Evolutionary conservation across 2,329 filamentous ascomycete species (phyloP), one percentile per base, ranked within the genome.

Genomic region (Biscogniauxia marginata): DNA sequence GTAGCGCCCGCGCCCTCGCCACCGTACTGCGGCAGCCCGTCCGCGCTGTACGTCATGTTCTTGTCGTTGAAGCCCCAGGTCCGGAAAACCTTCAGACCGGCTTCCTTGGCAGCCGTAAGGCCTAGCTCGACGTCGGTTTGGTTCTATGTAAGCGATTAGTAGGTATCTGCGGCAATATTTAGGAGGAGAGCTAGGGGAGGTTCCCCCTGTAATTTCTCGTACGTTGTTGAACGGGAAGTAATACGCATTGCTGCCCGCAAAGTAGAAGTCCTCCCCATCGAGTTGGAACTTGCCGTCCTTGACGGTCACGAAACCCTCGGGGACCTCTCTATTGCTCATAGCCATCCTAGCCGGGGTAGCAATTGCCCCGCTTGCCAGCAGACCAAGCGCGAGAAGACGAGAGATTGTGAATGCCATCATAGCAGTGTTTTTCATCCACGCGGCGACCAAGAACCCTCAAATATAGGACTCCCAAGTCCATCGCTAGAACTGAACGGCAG

Each of bases 41-140:
- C 61, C 16, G 72, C 67, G 23, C 72, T 63, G 16, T 75, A 77
- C 0, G 80, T 82, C 21, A 69, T 70, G 64, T 84, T 84, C 64
- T 78, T 79, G 67, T 84, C 81, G 63, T 83, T 82, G 73, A 83
- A 84, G 16, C 79, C 80, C 81, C 81, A 84, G 7, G 80, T 83
- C 22, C 81, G 77, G 65, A 84, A 77, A 4, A 84, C 80, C 50
- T 75, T 80, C 19, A 66, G 48, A 7, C 64, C 64, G 5, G 63
- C 64, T 13, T 65, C 62, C 25, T 62, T 63, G 3, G 64, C 64
- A 5, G 63, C 64, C 20, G 59, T 45, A 3, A 66, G 60, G 13
- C 63, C 64, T 1, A 65, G 54, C 43, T 65, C 57, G 13, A 66
- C 60, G 22, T 66, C 62, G 3, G 74, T 67, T 66, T 78, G 73